Conservation (phyloP, 2,329 filamentous ascomycete species). For the Venturia oleaginea region DNA sequence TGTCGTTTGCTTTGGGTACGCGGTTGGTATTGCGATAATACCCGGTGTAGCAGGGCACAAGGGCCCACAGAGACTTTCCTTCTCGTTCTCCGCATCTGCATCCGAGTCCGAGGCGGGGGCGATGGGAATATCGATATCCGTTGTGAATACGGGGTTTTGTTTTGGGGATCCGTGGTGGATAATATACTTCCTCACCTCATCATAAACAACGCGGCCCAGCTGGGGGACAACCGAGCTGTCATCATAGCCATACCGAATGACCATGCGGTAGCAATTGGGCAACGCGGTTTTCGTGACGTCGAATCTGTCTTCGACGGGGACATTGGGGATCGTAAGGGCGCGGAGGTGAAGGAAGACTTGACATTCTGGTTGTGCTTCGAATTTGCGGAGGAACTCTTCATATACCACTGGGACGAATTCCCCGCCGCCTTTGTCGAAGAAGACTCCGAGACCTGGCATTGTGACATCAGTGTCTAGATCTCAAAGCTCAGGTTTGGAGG, state of each 20-base stretch:
- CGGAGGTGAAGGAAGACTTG: constrained; percentile 69
- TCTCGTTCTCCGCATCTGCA: background rate
- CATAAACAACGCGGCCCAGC: constrained; percentile 50
- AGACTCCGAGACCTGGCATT: constrained; percentile 52
- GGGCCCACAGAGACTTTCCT: too few relatives aligned
- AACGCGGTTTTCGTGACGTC: constrained; percentile 38
- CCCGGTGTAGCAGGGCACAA: too few relatives aligned
- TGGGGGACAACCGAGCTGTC: constrained; percentile 61
- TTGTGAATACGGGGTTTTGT: background rate
- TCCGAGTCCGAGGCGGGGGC: background rate
- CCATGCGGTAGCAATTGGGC: constrained; percentile 58
- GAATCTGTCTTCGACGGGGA: constrained; percentile 40
- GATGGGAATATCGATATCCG: background rate
- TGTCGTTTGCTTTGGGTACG: too few relatives aligned
- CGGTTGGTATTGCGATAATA: too few relatives aligned
- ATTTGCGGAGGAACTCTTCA: constrained; percentile 63
- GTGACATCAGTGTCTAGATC: background rate
- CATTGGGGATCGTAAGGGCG: constrained; percentile 49
- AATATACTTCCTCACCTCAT: constrained; percentile 35
- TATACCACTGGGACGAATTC: constrained; percentile 57
- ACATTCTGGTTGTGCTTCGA: constrained; percentile 57
- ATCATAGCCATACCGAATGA: constrained; percentile 63
- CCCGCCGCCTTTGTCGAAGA: constrained; percentile 65
- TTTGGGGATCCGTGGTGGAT: background rate
- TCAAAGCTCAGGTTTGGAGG: background rate